Evolutionary conservation across 2,329 filamentous ascomycete species (phyloP), one percentile per base, ranked within the genome.

Genomic region (Coniella vitis): DNA sequence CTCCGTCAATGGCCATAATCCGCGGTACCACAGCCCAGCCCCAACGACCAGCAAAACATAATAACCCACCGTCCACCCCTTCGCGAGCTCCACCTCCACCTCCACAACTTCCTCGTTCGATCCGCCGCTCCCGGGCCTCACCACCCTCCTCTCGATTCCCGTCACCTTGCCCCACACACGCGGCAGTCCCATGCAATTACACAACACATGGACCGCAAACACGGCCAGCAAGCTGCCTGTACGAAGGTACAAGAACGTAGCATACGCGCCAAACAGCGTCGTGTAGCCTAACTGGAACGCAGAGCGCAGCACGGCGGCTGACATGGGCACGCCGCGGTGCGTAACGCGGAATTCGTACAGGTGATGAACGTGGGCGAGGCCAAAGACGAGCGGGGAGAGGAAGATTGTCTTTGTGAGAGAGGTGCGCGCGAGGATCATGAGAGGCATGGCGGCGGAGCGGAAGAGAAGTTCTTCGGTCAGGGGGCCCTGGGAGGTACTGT

Each of bases 391-490:
- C 7, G 91, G 91, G 1, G 88, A 87, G 10, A 88, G 70, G 68
- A 95, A 89, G 60, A 95, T 79, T 55, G 87, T 89, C 36, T 71
- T 70, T 3, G 61, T 55, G 22, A 73, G 60, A 38, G 75, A 73
- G 44, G 81, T 71, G 38, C 76, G 76, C 17, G 89, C 83, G 43
- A 90, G 72, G 25, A 96, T 70, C 61, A 96, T 84, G 10, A 96
- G 75, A 2, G 91, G 87, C 35, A 96, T 77, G 45, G 90, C 83
- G 56, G 90, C 81, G 3, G 88, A 89, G 61, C 93, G 87, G 74
- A 96, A 98, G 59, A 96, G 85, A 52, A 95, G 72, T 68, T 98
- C 93, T 70, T 98, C 93, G 10, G 90, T 95, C 47, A 93, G 71
- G 1, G 93, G 90, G 32, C 89, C 90, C 84, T 86, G 55, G 40